Percentiles rank a stretch among this genome's conserved stretches.
Conservation (phyloP, 768 basidiomycete species). For the Naematelia aurantialba region DNA sequence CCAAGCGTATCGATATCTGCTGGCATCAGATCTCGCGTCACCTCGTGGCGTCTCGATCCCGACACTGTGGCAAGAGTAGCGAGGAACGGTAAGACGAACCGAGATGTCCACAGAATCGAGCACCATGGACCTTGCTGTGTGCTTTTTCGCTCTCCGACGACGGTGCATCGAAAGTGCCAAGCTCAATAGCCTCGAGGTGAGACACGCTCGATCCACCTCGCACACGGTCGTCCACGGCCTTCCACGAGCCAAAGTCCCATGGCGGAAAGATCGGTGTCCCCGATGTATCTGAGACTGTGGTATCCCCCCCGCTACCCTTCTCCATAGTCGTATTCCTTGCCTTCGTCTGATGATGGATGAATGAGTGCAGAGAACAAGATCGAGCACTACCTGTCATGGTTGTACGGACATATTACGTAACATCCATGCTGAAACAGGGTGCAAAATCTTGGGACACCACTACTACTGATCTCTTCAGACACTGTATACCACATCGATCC, state of each 20-base stretch:
- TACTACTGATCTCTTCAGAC: neutral
- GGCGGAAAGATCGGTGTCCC: slow-evolving; percentile 42
- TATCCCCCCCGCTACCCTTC: neutral
- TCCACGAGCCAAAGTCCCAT: slow-evolving; percentile 45
- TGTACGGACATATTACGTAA: too few relatives aligned
- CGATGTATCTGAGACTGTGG: neutral
- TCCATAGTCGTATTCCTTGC: neutral
- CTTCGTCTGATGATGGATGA: too few relatives aligned
- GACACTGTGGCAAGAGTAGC: neutral
- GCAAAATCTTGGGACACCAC: neutral
- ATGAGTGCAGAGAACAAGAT: too few relatives aligned
- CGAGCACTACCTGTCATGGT: too few relatives aligned
- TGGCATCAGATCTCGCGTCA: neutral
- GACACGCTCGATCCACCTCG: slow-evolving; percentile 49
- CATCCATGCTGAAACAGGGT: neutral
- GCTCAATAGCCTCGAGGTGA: slow-evolving; percentile 33
- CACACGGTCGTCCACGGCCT: slow-evolving; percentile 51
- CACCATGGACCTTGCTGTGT: slow-evolving; percentile 12
- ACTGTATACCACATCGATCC: too few relatives aligned
- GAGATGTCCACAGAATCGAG: slow-evolving; percentile 47
- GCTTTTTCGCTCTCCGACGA: neutral
- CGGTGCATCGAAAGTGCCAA: slow-evolving; percentile 3
- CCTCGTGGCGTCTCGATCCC: neutral
- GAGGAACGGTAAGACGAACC: slow-evolving; percentile 29
- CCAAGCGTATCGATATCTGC: slow-evolving; percentile 51